Evolutionary conservation across 805 yeast genomes (phyloP).

Genomic region (Nakazawaea siamensis): DNA sequence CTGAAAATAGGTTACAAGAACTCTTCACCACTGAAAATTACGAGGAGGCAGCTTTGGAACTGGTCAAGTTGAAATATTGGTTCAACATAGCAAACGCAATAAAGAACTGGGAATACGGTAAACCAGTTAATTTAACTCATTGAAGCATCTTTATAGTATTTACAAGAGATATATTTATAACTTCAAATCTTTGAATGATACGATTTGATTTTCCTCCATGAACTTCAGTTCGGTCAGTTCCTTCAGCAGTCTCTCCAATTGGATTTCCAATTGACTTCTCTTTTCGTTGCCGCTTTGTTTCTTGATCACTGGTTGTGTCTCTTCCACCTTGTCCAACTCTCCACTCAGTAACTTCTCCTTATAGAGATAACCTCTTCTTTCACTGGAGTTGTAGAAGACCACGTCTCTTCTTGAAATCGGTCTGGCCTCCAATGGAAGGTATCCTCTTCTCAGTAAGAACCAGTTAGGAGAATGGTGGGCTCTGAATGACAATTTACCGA

Average conservation of each 20-base stretch:
- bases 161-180: not conserved
- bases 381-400: slow-evolving; percentile 63
- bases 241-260: slow-evolving; percentile 4
- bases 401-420: slow-evolving; percentile 81
- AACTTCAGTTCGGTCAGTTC: not conserved
- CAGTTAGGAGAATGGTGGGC: slow-evolving; percentile 74
- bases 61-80: slow-evolving; percentile 80
- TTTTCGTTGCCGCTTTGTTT: slow-evolving; percentile 1
- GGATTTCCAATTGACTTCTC: slow-evolving; percentile 6
- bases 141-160: slow-evolving; percentile 16
- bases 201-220: slow-evolving; percentile 5
- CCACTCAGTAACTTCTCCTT: slow-evolving; percentile 22
- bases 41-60: slow-evolving; percentile 53
- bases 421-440: slow-evolving; percentile 76
- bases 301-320: slow-evolving; percentile 4
- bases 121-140: slow-evolving; percentile 58
- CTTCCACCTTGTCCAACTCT: slow-evolving; percentile 3
- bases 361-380: slow-evolving; percentile 67
- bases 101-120: slow-evolving; percentile 71
- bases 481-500: slow-evolving; percentile 52
- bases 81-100: slow-evolving; percentile 64
- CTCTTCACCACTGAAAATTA: slow-evolving; percentile 42
- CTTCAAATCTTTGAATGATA: slow-evolving; percentile 10
- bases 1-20: slow-evolving; percentile 35
- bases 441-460: slow-evolving; percentile 61